A percentile compares a stretch with the other conserved stretches of the same genome.
Conservation (phyloP, 768 basidiomycete species). For the Strobilomyces confusus region DNA sequence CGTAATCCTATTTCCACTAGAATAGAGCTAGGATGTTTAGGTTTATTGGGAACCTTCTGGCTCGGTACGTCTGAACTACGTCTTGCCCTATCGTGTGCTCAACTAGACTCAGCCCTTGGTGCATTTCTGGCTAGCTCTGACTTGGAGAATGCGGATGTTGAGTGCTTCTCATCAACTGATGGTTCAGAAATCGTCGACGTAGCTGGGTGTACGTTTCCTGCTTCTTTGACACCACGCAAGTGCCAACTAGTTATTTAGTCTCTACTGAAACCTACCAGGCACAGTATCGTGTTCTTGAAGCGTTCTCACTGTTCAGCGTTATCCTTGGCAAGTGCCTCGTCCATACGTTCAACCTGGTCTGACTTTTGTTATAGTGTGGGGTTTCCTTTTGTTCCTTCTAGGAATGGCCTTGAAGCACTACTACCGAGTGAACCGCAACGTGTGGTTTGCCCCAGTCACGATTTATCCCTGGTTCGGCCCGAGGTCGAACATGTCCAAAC, state of each 20-base stretch:
- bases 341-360: background rate
- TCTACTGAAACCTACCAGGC: constrained; percentile 84
- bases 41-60: constrained; percentile 74
- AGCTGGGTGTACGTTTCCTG: constrained; percentile 56
- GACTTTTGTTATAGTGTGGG: constrained; percentile 40
- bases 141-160: constrained; percentile 74
- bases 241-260: constrained; percentile 41
- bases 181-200: constrained; percentile 51
- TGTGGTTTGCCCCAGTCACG: constrained; percentile 72
- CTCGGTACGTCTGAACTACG: constrained; percentile 47
- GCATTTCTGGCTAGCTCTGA: constrained; percentile 70
- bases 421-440: constrained; percentile 40
- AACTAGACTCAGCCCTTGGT: constrained; percentile 55
- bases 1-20: constrained; percentile 78
- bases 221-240: background rate
- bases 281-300: constrained; percentile 81
- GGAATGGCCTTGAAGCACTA: constrained; percentile 42
- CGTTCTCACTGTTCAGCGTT: constrained; percentile 77
- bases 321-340: constrained; percentile 49
- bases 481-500: constrained; percentile 32
- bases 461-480: constrained; percentile 69
- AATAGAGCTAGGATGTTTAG: constrained; percentile 68
- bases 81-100: constrained; percentile 6
- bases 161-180: constrained; percentile 64
- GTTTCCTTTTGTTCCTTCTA: constrained; percentile 44